Evolutionary conservation across 331 rosid genomes (phyloP), one percentile per base, ranked within the genome.

Genomic region (Arachis monticola): DNA sequence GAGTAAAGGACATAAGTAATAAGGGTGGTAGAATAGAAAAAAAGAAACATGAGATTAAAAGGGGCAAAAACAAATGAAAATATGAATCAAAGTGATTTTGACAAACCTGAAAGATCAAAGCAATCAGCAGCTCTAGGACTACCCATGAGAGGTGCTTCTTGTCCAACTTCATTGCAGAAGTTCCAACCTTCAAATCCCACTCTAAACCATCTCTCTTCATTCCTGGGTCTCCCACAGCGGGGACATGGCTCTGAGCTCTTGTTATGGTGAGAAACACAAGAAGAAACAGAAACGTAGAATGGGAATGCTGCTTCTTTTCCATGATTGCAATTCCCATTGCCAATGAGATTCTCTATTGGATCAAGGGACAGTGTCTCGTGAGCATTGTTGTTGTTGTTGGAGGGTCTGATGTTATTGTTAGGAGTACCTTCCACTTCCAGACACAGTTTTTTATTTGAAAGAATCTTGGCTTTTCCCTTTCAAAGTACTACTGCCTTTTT

Each of bases 181-280:
- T 90, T 92, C 97, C 97, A 88, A 82, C 86, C 93, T 79, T 92
- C 97, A 77, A 92, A 88, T 47, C 85, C 97, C 53, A 92, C 96
- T 44, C 93, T 10, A 89, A 79, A 10, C 68, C 87, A 83, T 92
- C 92, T 67, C 92, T 88, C 64, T 70, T 74, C 97, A 92, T 92
- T 85, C 96, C 96, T 4, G 96, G 91, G 73, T 92, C 97, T 69
- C 96, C 97, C n/a, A 92, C 89, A 0, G 88, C 90, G 2, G 97
- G 85, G 62, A 60, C 59, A 50, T 81, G 64, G 57, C 70, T 73
- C 8, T 70, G 64, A 42, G 57, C 80, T 8, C 4, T 8, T 12
- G 70, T 6, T 40, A 69, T 76, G 68, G 46, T 11, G 10, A 35
- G 40, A 35, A 84, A 8, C 67, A 79, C 64, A 27, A 86, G 8